Evolutionary conservation across 2,329 filamentous ascomycete species (phyloP).

Genomic region (Aspergillus piperis): DNA sequence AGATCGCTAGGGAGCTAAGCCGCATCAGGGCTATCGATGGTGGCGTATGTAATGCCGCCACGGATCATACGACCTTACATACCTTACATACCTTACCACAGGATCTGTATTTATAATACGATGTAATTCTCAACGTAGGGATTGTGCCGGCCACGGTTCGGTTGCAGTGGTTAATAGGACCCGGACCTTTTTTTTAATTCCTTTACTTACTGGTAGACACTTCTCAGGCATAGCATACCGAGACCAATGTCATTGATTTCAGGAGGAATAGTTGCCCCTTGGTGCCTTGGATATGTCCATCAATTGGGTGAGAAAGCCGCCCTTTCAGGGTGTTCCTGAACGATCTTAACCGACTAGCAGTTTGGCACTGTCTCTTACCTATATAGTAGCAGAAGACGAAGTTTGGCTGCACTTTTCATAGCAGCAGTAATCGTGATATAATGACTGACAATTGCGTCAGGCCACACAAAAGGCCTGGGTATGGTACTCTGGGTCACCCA

Average conservation of each 20-base stretch:
- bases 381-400: background rate
- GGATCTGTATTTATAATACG: background rate
- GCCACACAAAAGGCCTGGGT: background rate
- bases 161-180: too few relatives aligned
- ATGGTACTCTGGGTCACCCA: background rate
- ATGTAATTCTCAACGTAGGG: background rate
- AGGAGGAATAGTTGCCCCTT: too few relatives aligned
- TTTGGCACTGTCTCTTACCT: too few relatives aligned
- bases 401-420: background rate
- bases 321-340: too few relatives aligned
- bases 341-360: too few relatives aligned
- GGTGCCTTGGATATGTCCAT: too few relatives aligned
- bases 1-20: background rate
- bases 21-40: background rate
- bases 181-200: too few relatives aligned
- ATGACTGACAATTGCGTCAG: background rate
- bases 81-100: background rate
- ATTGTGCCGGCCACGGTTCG: background rate
- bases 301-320: too few relatives aligned
- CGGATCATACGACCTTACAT: background rate
- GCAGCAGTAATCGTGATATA: background rate
- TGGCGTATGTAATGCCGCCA: background rate
- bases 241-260: too few relatives aligned
- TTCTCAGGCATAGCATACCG: too few relatives aligned
- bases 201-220: too few relatives aligned